phyloP scores from a whole-genome alignment of 2,329 filamentous ascomycete genomes.

The Xylariaceae sp. region DNA sequence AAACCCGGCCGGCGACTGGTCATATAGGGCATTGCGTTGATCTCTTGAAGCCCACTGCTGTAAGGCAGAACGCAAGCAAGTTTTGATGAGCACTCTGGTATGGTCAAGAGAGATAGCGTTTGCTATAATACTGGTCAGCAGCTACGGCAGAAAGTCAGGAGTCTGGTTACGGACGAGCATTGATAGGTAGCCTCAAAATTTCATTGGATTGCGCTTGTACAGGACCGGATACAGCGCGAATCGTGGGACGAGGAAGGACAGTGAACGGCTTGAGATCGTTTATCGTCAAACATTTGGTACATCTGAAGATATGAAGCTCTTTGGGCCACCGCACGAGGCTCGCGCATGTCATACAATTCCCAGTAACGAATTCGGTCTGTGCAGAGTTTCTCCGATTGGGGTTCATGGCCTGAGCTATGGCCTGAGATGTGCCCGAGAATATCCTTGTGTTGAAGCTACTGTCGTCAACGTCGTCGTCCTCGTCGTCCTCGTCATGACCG shows the following conservation, averaged over 20 bases:
- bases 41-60: constrained; percentile 25
- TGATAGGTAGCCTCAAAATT: constrained; percentile 17
- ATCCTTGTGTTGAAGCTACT: constrained; percentile 33
- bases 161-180: constrained; percentile 22
- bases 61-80: constrained; percentile 39
- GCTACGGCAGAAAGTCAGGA: not conserved
- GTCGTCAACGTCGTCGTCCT: constrained; percentile 35
- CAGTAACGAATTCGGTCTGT: constrained; percentile 54
- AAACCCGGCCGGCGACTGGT: constrained; percentile 16
- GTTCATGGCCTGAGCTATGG: constrained; percentile 30
- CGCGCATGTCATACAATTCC: constrained; percentile 81
- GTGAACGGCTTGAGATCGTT: constrained; percentile 62
- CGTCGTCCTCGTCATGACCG: constrained; percentile 35
- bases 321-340: constrained; percentile 74
- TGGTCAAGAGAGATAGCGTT: constrained; percentile 51
- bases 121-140: constrained; percentile 21
- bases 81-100: constrained; percentile 47
- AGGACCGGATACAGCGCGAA: constrained; percentile 14
- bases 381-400: constrained; percentile 28
- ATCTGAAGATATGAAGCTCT: constrained; percentile 69
- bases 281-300: constrained; percentile 76
- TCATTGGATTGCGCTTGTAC: constrained; percentile 15
- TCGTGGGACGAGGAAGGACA: constrained; percentile 25
- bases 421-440: constrained; percentile 30
- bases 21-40: constrained; percentile 10